Percentiles rank a stretch among this genome's conserved stretches.
Conservation (phyloP, 2,329 filamentous ascomycete species). For the Colletotrichum brevisporum region DNA sequence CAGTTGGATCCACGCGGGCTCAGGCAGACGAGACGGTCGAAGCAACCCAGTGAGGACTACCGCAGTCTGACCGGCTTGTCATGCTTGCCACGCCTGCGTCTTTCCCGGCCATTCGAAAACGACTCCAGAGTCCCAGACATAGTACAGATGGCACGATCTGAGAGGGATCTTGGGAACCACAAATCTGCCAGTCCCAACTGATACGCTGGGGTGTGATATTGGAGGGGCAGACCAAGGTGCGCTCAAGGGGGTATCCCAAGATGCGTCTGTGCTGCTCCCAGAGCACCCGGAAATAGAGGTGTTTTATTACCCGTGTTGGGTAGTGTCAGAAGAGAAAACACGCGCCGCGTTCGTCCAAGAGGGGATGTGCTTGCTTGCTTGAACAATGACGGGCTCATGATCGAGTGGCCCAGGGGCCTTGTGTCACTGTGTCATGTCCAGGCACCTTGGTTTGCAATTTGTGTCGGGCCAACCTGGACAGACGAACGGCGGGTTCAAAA, state of each 20-base stretch:
- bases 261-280: slow-evolving; percentile 24
- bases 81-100: background rate
- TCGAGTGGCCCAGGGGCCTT: background rate
- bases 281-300: slow-evolving; percentile 8
- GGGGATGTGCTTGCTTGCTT: background rate
- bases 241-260: slow-evolving; percentile 4
- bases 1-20: background rate
- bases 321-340: slow-evolving; percentile 7
- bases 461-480: background rate
- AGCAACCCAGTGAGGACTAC: slow-evolving; percentile 4
- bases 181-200: background rate
- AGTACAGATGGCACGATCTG: background rate
- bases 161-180: background rate
- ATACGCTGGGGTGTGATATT: slow-evolving; percentile 10
- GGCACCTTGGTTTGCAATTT: no score
- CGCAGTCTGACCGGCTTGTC: background rate
- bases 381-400: background rate
- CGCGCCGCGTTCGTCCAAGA: slow-evolving; percentile 5
- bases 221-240: slow-evolving; percentile 4
- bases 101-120: slow-evolving; percentile 13
- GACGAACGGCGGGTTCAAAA: background rate
- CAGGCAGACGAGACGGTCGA: slow-evolving; percentile 5
- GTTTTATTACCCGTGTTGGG: slow-evolving; percentile 4
- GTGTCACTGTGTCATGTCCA: slow-evolving; percentile 13
- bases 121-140: background rate